Percentiles rank a stretch among this genome's conserved stretches.
These are phyloP conservation scores for Solanum chmielewskii DNA, from an alignment of 257 asterid genomes.

Conservation along the genomic window DNA sequence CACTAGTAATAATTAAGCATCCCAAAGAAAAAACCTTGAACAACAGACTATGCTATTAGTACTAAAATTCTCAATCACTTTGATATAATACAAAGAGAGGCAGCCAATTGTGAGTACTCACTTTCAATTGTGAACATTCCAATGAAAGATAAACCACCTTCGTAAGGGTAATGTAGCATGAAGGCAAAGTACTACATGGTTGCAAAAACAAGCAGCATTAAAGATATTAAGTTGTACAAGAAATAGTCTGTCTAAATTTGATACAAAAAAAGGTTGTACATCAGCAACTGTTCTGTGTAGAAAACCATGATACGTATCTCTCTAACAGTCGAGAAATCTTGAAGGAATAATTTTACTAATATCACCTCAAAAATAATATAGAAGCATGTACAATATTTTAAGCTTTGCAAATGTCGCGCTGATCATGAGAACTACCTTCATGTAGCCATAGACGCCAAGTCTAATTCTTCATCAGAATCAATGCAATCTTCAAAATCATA, in stretches of 20 bases:
- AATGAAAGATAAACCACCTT: background rate
- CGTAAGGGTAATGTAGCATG: background rate
- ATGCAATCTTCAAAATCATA: constrained; percentile 73
- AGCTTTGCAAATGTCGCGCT: background rate
- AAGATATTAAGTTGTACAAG: background rate
- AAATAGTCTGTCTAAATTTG: background rate
- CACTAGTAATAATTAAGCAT: background rate
- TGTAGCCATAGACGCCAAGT: constrained; percentile 63
- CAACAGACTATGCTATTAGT: background rate
- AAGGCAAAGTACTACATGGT: background rate
- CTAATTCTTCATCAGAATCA: constrained; percentile 93
- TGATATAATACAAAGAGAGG: background rate
- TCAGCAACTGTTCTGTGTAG: background rate
- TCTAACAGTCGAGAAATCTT: background rate
- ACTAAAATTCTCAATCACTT: background rate
- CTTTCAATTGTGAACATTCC: too few relatives aligned
- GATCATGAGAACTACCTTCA: constrained; percentile 7
- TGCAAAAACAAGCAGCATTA: background rate
- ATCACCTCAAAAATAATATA: background rate
- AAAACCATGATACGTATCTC: background rate
- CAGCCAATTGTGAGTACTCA: background rate
- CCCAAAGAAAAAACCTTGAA: background rate
- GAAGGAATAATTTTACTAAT: background rate
- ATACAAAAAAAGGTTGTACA: background rate
- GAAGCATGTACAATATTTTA: background rate